These are phyloP conservation scores for Vigna radiata DNA, from an alignment of 306 rosid genomes.

Conservation along the genomic window DNA sequence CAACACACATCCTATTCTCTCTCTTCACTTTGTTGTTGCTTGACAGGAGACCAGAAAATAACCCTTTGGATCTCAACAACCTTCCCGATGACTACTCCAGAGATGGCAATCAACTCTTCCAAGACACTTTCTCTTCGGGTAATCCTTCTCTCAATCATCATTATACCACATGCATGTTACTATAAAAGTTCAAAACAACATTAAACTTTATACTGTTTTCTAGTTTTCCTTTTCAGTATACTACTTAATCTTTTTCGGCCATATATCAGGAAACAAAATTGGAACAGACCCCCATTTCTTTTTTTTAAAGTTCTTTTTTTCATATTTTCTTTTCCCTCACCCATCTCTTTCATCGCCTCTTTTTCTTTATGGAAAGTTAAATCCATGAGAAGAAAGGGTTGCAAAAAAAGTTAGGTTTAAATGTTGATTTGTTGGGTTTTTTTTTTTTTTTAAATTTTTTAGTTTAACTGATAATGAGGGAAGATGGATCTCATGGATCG, in stretches of 20 bases:
- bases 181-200: constrained; percentile 30
- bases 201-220: not conserved
- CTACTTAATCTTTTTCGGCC: not conserved
- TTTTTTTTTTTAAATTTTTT: not conserved
- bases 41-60: constrained; percentile 79
- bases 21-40: constrained; percentile 34
- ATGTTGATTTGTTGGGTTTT: not conserved
- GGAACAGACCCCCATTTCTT: too few relatives aligned
- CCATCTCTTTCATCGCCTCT: not conserved
- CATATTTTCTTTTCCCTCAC: not conserved
- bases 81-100: constrained; percentile 75
- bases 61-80: constrained; percentile 90
- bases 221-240: not conserved
- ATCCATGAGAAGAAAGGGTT: not conserved
- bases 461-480: constrained; percentile 27
- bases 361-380: not conserved
- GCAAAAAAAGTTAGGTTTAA: not conserved
- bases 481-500: constrained; percentile 41
- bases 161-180: not conserved
- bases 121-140: constrained; percentile 62
- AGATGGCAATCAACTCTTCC: constrained; percentile 63
- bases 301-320: not conserved
- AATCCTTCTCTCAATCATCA: not conserved
- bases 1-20: not conserved
- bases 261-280: not conserved